Base-by-base conservation (phyloP, 2,329 filamentous ascomycete species). In the Colletotrichum caudatum region DNA sequence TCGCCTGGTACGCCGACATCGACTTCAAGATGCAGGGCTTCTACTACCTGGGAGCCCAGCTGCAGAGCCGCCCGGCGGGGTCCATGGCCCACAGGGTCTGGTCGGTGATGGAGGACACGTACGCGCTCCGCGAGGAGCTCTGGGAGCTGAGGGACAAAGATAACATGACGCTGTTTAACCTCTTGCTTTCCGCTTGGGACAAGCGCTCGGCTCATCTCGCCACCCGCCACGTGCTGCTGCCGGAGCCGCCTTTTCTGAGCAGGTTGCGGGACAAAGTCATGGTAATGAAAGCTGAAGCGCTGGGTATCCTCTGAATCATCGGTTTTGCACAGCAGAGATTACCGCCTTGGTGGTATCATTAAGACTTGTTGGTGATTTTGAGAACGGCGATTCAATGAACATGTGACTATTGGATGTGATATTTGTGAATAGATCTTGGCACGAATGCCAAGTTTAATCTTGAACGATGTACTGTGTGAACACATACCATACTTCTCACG, bases 11-110 rank as follows among this genome's bases (percentile, higher is more conserved):
- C 74, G 81, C 84, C 75, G 83, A 84, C 69, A 79, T 81, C 29
- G 84, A 88, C 74, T 88, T 90, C 77, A 87, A 88, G 74, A 78
- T 86, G 58, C 88, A 88, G 65, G 78, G 88, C 16, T 86, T 89
- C 68, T 80, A 85, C 39, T 88, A 87, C 75, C 82, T 89, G 76
- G 84, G 84, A 0, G 86, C 85, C 5, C 86, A 89, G 76, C 82
- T 90, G 14, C 84, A 82, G 72, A 81, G 83, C 29, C 84, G 86
- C 39, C 83, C 82, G 0, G 80, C 80, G 1, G 88, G 88, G 3
- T 78, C 77, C 8, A 78, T 90, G 16, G 84, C 88, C 18, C 86
- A 89, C 57, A 82, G 84, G 39, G 88, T 84, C 1, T 90, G 88
- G 88, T 75, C 74, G 6, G 78, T 82, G 29, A 78, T 88, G 8